Evolutionary conservation across 176 grass and related monocot species (phyloP), one percentile per base, ranked within the genome.

Genomic region (Oryza meridionalis): DNA sequence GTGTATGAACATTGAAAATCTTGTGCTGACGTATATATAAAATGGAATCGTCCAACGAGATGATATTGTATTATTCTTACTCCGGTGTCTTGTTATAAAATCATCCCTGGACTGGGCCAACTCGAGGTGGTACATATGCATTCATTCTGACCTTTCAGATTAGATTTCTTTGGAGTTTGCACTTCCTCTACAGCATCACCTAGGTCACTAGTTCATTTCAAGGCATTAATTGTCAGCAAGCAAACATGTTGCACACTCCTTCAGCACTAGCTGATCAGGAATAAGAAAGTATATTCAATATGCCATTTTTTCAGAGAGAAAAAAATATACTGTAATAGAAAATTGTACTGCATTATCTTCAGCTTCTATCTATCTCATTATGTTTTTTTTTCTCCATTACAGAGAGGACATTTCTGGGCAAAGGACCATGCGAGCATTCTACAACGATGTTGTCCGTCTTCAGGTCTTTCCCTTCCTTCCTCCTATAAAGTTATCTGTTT

Each of bases 401-500:
- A 94, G 88, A 59, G 80, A 91, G 70, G 95, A 98, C 49, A 86
- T 98, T 78, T 94, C 95, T 73, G 77, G 81, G 72, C 78, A 47
- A 91, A 93, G 86, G 72, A 91, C 77, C 47, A 86, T 98, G n/a
- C 67, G 82, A 32, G 63, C 87, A 78, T 91, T 91, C 82, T 98
- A 93, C 53, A 77, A 69, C 45, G 86, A 95, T 67, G 89, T 98
- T 58, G 82, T 95, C 49, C 89, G 26, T 13, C 95, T 98, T 82
- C 91, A 94, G 94, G 92, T 31, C 6, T 75, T 77, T 88, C 40
- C 22, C 27, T 90, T 43, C 22, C 5, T 49, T 8, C 40, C 40
- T 76, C 11, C 49, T 80, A 11, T 2, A 62, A 22, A 43, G 37
- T 65, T 67, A 4, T 35, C 6, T 13, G 9, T 14, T 83, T 45